Evolutionary conservation across 768 basidiomycete species (phyloP).

Genomic region (Boletus eberwhitei): DNA sequence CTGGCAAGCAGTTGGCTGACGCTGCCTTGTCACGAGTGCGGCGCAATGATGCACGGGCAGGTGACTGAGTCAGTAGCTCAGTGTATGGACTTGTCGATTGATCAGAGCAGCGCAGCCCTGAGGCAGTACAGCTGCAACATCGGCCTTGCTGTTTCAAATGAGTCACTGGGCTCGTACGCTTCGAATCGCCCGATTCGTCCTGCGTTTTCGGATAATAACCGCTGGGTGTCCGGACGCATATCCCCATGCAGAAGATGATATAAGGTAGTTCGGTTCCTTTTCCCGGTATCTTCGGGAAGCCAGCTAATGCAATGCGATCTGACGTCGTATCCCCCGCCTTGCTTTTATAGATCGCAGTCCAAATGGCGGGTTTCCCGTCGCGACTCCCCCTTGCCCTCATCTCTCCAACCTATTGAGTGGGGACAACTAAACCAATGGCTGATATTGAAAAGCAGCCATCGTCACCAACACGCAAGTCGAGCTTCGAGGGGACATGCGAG

Average conservation of each 20-base stretch:
- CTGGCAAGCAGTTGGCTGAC: too few species aligned
- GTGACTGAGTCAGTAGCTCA: slow-evolving; percentile 2
- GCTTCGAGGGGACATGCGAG: slow-evolving; percentile 19
- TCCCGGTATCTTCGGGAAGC: slow-evolving; percentile 27
- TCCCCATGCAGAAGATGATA: slow-evolving; percentile 6
- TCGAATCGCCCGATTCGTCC: slow-evolving; percentile 6
- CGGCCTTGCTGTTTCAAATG: slow-evolving; percentile 3
- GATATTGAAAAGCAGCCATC: slow-evolving; percentile 31
- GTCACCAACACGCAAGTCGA: slow-evolving; percentile 17
- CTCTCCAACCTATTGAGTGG: slow-evolving; percentile 1
- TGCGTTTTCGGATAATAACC: slow-evolving; percentile 12
- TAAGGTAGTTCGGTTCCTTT: slow-evolving; percentile 14
- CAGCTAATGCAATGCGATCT: slow-evolving; percentile 23
- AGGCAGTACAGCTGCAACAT: neutral
- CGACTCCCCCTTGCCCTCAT: slow-evolving; percentile 13
- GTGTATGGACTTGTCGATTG: neutral
- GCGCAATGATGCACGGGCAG: neutral
- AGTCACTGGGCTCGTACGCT: neutral
- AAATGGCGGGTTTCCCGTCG: slow-evolving; percentile 1
- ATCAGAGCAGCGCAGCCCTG: neutral
- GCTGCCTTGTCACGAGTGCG: neutral
- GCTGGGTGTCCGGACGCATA: slow-evolving; percentile 3
- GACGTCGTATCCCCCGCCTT: slow-evolving; percentile 12
- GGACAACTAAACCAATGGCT: slow-evolving; percentile 21
- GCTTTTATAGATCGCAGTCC: slow-evolving; percentile 28